Evolutionary conservation across 2,329 filamentous ascomycete species (phyloP), one percentile per base, ranked within the genome.

Genomic region (Curvularia sp.): DNA sequence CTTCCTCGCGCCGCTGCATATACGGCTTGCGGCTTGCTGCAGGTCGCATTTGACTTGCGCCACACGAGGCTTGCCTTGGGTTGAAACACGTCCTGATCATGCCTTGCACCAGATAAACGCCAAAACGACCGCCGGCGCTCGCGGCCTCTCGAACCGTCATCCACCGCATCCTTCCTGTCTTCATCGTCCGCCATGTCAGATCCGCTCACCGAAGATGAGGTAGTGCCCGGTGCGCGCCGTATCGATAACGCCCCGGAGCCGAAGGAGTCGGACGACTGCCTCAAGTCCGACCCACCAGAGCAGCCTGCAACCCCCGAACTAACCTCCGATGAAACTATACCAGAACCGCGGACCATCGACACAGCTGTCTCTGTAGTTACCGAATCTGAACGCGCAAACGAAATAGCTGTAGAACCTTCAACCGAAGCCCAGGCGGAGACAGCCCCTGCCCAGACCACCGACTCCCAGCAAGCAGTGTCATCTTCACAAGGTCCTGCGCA

Each of bases 91-190:
- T 48, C 44, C 61, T 63, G 43, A 63, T 49, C 46, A 47, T 38
- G 38, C 47, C 18, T 46, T 56, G 51, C 43, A 38, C 42, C 41
- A 63, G 61, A 63, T 73, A 88, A 93, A 72, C 86, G 94, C 65
- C 94, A 98, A 77, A 97, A 96, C 78, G 92, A 96, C 76, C 87
- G 94, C 69, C 87, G 94, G 66, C 96, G 94, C 81, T 92, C 92
- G 55, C 89, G 91, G 67, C 93, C 93, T 47, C 84, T 96, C 38
- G 72, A 76, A 22, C 61, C 66, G 22, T 71, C 75, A 24, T 75
- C 74, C 5, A 68, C 65, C 24, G 65, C 75, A 18, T 69, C 70
- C 28, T 61, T 75, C 7, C 73, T 76, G 73, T 77, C 73, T 33
- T 75, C 72, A 30, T 76, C 73, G 9, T 75, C 73, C 38, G 71